phyloP scores from a whole-genome alignment of 192 early-diverging fungal genomes.

The Coemansia sp. region DNA sequence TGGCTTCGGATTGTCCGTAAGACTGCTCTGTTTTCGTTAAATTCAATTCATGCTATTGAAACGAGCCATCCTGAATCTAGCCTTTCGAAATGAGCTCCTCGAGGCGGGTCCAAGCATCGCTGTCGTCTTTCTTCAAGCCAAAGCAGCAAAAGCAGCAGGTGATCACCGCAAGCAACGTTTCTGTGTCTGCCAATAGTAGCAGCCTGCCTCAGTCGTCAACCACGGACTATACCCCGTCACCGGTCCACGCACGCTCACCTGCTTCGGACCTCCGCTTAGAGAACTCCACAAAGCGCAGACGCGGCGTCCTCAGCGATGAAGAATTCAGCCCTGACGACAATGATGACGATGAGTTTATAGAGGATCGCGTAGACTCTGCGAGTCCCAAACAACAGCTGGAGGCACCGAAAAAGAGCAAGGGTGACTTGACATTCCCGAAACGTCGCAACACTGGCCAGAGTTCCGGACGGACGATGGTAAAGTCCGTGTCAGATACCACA shows the following conservation, averaged over 20 bases:
- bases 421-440: background rate
- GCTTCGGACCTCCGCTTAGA: background rate
- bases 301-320: slow-evolving; percentile 4
- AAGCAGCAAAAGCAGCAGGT: slow-evolving; percentile 4
- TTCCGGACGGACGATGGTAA: slow-evolving; percentile 14
- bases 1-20: too few relatives aligned
- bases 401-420: background rate
- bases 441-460: slow-evolving; percentile 5
- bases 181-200: background rate
- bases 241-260: background rate
- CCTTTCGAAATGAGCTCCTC: slow-evolving; percentile 20
- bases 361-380: background rate
- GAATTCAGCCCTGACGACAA: background rate
- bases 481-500: slow-evolving; percentile 25
- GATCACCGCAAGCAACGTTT: background rate
- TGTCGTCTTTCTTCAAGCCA: slow-evolving; percentile 49
- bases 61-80: background rate
- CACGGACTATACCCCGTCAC: background rate
- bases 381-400: background rate
- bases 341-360: slow-evolving; percentile 3
- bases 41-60: background rate
- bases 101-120: slow-evolving; percentile 40
- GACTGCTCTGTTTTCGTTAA: background rate
- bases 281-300: slow-evolving; percentile 9
- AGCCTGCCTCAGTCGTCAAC: background rate